Base-by-base conservation (phyloP, 2,329 filamentous ascomycete species). In the Akanthomyces uredinophilus region DNA sequence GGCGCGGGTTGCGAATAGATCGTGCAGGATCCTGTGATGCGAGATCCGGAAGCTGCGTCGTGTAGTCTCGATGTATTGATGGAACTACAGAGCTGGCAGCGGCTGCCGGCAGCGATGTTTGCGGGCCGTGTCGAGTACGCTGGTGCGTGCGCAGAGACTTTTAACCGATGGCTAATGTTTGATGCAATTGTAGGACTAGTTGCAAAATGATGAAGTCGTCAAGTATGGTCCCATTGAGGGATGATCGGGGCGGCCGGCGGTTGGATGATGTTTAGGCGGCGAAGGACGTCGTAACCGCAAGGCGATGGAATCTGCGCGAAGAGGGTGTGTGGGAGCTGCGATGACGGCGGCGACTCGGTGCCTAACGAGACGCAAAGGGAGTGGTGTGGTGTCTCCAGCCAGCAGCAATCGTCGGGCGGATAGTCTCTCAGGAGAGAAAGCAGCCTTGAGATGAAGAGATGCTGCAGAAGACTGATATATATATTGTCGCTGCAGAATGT, bases 261-360 rank as follows among this genome's bases (percentile, higher is more conserved):
- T 47, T 24, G 37, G 46, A 44, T 51, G 57, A 52, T 24, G 22
- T 16, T 50, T 46, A 61, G 59, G 59, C 59, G 59, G 59, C 59
- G 29, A 35, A 50, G 59, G 59, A 32, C 49, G 59, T 61, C 59
- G 59, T 55, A 61, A 61, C 22, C 13, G 49, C 20, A n/a, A 27
- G 22, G 49, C 11, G 58, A 46, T 13, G 27, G 49, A 53, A 53
- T 27, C 35, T 60, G 37, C 35, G 47, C 47, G 57, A 53, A 55
- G 51, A 49, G 44, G 50, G 50, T 44, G 41, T 39, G 44, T 35
- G 59, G 39, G 51, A 55, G 43, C 51, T 61, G 50, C 44, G 59
- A 61, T 61, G 59, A 61, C 59, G 59, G 59, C 59, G 59, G 41
- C 59, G 39, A 55, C 59, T 61, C n/a, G 59, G 50, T 61, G 59